Evolutionary conservation across 2,329 filamentous ascomycete species (phyloP), one percentile per base, ranked within the genome.

Genomic region (Lasiodiplodia gonubiensis): DNA sequence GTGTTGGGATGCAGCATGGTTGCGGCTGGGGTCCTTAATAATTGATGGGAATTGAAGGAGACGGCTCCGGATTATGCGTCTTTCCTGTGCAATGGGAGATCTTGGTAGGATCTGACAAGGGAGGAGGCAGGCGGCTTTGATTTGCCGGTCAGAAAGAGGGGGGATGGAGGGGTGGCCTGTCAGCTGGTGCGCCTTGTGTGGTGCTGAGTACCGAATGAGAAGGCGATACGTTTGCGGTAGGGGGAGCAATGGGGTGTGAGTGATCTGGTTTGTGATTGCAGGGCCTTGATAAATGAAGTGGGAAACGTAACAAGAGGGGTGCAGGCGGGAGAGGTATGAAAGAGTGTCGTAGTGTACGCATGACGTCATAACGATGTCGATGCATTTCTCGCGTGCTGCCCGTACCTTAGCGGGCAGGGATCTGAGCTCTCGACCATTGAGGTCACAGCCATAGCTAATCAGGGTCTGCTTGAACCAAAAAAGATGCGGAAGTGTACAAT

Each of bases 361-460:
- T 63, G 59, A 63, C 59, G 59, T 63, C 59, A 63, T 37, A 25
- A 63, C 42, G 59, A 63, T 63, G 59, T 63, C 33, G 42, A 46
- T 46, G 18, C 46, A 25, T 46, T 42, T 46, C 25, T 16, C 33
- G 33, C 33, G 10, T 16, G 23, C 30, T 35, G 27, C 35, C 14
- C 53, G 30, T 46, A 46, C 42, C 7, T 33, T 33, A 33, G 49
- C 11, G n/a, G 42, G 23, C 59, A 51, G 46, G 46, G 59, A 46
- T 63, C 46, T 30, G 23, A n/a, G 30, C 23, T 37, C n/a, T 25
- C 46, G 42, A 35, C 46, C 46, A 35, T 51, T 63, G 59, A 52
- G 25, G 25, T 23, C 59, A 27, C 16, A 21, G 46, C 21, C 14
- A 37, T 63, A 35, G 46, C 35, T 63, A 30, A 63, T 37, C 59